Conservation (phyloP, 805 yeast species). For the Hanseniaspora lachancei region DNA sequence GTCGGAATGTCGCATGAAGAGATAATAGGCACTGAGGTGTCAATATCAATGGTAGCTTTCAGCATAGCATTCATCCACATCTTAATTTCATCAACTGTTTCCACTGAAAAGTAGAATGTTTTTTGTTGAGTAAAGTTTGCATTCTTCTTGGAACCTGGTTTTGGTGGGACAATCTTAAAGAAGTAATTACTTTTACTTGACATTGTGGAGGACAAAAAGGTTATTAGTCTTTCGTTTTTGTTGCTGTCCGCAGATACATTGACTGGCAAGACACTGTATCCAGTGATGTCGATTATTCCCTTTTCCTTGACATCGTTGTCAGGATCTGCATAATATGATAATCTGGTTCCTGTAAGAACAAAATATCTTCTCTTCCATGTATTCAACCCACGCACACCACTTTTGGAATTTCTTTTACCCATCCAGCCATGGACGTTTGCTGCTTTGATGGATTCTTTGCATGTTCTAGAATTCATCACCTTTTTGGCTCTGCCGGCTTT, state of each 20-base stretch:
- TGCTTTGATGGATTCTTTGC: constrained; percentile 61
- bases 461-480: constrained; percentile 28
- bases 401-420: constrained; percentile 47
- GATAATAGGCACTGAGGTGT: constrained; percentile 80
- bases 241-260: constrained; percentile 28
- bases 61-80: constrained; percentile 89
- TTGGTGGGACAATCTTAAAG: constrained; percentile 89
- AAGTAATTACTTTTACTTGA: constrained; percentile 81
- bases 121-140: constrained; percentile 92
- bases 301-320: constrained; percentile 64
- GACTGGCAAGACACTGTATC: constrained; percentile 72
- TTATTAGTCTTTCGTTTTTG: constrained; percentile 73
- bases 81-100: constrained; percentile 79
- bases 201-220: constrained; percentile 81
- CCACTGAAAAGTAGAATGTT: constrained; percentile 92
- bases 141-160: constrained; percentile 92
- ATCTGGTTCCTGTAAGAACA: constrained; percentile 79
- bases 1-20: constrained; percentile 95
- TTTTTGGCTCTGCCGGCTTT: not conserved
- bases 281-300: constrained; percentile 90
- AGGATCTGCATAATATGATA: constrained; percentile 71
- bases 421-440: constrained; percentile 88
- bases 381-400: constrained; percentile 67
- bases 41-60: constrained; percentile 92
- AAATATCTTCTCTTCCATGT: constrained; percentile 82